These are phyloP conservation scores for Schizosaccharomyces osmophilus DNA, from an alignment of 805 yeast species.

Conservation along the genomic window DNA sequence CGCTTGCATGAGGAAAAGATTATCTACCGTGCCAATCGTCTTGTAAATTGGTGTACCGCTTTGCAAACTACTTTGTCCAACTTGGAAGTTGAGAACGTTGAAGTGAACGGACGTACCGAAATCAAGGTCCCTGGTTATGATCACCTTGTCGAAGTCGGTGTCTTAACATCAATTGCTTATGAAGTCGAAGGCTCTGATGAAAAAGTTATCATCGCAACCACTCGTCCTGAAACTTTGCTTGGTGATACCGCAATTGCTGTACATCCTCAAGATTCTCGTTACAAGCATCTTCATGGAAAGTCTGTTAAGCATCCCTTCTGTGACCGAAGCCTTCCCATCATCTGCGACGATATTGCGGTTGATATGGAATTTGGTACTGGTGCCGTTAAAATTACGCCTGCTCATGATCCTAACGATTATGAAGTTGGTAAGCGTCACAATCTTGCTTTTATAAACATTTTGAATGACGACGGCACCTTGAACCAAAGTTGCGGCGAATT, in stretches of 20 bases:
- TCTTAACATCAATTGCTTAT: constrained; percentile 83
- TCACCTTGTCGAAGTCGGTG: constrained; percentile 76
- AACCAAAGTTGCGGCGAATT: constrained; percentile 88
- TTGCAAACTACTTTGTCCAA: constrained; percentile 88
- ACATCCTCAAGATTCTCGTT: constrained; percentile 84
- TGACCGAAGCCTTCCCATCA: constrained; percentile 63
- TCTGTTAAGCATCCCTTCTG: constrained; percentile 74
- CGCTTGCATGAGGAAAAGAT: constrained; percentile 82
- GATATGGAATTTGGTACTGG: constrained; percentile 99
- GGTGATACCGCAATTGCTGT: constrained; percentile 98
- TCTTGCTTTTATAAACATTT: constrained; percentile 67
- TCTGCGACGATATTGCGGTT: constrained; percentile 78
- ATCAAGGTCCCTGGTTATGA: constrained; percentile 74
- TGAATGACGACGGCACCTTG: constrained; percentile 76
- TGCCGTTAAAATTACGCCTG: constrained; percentile 97
- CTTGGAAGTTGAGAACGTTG: constrained; percentile 87
- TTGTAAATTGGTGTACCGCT: constrained; percentile 90
- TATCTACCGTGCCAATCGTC: constrained; percentile 76
- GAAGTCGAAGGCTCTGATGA: constrained; percentile 40
- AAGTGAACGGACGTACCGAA: constrained; percentile 55
- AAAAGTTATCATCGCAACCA: constrained; percentile 76
- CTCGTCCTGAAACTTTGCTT: constrained; percentile 94
- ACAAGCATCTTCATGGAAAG: constrained; percentile 85
- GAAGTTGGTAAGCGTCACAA: constrained; percentile 82
- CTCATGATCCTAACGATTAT: constrained; percentile 94